These are phyloP conservation scores for Tuber umbilicatum DNA, from an alignment of 495 filamentous ascomycete genomes.

Conservation along the genomic window DNA sequence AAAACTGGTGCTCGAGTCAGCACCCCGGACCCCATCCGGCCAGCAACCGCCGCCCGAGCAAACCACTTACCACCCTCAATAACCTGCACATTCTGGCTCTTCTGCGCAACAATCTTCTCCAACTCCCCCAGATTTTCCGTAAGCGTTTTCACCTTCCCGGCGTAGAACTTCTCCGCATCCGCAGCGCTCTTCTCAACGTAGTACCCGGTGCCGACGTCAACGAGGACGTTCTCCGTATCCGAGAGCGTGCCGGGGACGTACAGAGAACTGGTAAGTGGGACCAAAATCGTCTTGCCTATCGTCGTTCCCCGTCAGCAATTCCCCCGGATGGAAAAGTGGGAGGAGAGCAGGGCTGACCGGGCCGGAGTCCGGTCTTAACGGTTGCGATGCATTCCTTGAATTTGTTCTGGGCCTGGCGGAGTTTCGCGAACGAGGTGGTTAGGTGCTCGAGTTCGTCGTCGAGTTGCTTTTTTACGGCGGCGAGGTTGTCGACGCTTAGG, in stretches of 20 bases:
- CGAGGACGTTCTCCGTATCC: constrained; percentile 71
- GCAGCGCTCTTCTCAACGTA: constrained; percentile 86
- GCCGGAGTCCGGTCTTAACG: constrained; percentile 55
- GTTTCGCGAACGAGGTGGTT: constrained; percentile 76
- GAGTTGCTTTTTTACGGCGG: constrained; percentile 80
- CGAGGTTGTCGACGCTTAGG: constrained; percentile 48
- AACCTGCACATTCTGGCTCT: constrained; percentile 72
- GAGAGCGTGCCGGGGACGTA: constrained; percentile 82
- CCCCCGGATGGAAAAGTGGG: neutral
- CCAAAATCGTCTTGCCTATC: constrained; percentile 62
- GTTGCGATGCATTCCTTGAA: constrained; percentile 81
- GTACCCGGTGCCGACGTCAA: constrained; percentile 94
- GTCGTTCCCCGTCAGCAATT: constrained; percentile 7
- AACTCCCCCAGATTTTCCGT: constrained; percentile 72
- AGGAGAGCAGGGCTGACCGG: constrained; percentile 7
- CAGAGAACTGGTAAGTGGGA: constrained; percentile 85
- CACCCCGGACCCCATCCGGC: neutral
- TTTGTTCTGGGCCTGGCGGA: constrained; percentile 79
- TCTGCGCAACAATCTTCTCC: constrained; percentile 77
- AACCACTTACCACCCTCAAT: constrained; percentile 73
- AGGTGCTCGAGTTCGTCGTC: constrained; percentile 93
- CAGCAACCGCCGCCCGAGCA: neutral
- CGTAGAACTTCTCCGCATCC: constrained; percentile 78
- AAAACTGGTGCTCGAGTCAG: constrained; percentile 46
- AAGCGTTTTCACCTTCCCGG: constrained; percentile 72